Base-by-base conservation (phyloP, 2,329 filamentous ascomycete species). In the Xylaria sp. region DNA sequence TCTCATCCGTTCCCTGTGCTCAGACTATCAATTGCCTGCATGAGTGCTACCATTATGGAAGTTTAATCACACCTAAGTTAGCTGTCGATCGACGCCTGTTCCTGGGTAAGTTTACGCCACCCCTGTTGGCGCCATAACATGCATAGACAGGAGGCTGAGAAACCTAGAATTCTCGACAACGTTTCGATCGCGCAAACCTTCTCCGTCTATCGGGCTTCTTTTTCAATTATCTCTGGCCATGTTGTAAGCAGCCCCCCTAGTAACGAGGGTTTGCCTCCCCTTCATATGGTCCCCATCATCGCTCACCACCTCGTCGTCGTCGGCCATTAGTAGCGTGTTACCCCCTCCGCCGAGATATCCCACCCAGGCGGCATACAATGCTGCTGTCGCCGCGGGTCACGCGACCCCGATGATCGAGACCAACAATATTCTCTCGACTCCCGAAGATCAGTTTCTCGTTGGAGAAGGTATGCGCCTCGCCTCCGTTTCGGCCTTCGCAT, bases 341-440 rank as follows among this genome's bases (percentile, higher is more conserved):
- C 93, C 94, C 69, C 94, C 94, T 71, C 93, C 93, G 69, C 91
- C 92, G 69, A 90, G 94, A 80, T 98, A 97, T 84, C 91, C 93
- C 65, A 88, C 89, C 73, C 87, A 89, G 77, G 86, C 88, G 76
- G 89, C 91, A 72, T 92, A 92, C 80, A 92, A 92, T 83, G 90
- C 91, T 74, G 88, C 88, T 72, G 87, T 91, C 63, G 89, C 89
- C 72, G 87, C 90, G 76, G 90, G 90, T 70, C 86, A 91, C 79
- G 85, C 89, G 60, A 85, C 89, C 44, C 91, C 92, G 44, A 88
- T 97, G 80, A 91, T 97, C 77, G 96, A 99, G 86, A 98, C 95
- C 63, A 97, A 96, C 81, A 99, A 98, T 79, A 91, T 90, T 47
- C 84, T 99, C 70, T 89, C 88, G 66, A 92, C 92, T 75, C 95